A percentile compares a stretch with the other conserved stretches of the same genome.
These are phyloP conservation scores for Saccharum hybrid DNA, from an alignment of 202 grass and related monocot genomes.

Conservation along the genomic window DNA sequence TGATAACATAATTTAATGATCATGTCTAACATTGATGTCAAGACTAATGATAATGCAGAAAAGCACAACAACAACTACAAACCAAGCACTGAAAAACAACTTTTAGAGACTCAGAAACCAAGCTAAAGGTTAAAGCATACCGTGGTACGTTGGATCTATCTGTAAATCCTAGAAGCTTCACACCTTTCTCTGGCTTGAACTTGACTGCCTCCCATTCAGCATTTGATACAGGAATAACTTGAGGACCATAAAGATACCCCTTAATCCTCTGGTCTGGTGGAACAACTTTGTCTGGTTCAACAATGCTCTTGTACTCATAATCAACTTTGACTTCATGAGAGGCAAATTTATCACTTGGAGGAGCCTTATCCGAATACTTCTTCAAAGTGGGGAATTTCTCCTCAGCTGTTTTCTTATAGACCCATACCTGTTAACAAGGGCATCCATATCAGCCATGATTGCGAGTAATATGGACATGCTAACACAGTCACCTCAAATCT, in stretches of 20 bases:
- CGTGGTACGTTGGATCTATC: conserved; percentile 69
- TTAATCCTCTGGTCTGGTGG: conserved; percentile 98
- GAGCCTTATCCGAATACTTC: conserved; percentile 86
- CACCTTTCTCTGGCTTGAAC: conserved; percentile 89
- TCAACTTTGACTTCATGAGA: conserved; percentile 92
- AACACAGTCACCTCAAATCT: conserved; percentile 27
- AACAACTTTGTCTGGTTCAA: conserved; percentile 76
- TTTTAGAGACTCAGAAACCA: conserved; percentile 17
- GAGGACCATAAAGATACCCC: conserved; percentile 95
- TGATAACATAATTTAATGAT: conserved; percentile 1
- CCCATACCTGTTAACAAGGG: conserved; percentile 83
- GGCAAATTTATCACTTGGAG: conserved; percentile 72
- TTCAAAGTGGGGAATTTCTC: conserved; percentile 94
- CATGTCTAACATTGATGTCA: not conserved
- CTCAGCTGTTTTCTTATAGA: conserved; percentile 94
- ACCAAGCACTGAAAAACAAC: conserved; percentile 27
- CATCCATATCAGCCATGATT: conserved; percentile 34
- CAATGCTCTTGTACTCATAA: conserved; percentile 81
- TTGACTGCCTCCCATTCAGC: conserved; percentile 86
- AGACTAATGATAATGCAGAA: conserved; percentile 30
- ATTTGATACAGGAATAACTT: conserved; percentile 86
- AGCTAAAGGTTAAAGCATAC: conserved; percentile 51
- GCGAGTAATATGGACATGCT: not conserved
- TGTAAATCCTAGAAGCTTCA: conserved; percentile 93
- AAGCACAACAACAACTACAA: conserved; percentile 9